These are phyloP conservation scores for Alternaria rosae DNA, from an alignment of 2,329 filamentous ascomycete species.

Conservation along the genomic window DNA sequence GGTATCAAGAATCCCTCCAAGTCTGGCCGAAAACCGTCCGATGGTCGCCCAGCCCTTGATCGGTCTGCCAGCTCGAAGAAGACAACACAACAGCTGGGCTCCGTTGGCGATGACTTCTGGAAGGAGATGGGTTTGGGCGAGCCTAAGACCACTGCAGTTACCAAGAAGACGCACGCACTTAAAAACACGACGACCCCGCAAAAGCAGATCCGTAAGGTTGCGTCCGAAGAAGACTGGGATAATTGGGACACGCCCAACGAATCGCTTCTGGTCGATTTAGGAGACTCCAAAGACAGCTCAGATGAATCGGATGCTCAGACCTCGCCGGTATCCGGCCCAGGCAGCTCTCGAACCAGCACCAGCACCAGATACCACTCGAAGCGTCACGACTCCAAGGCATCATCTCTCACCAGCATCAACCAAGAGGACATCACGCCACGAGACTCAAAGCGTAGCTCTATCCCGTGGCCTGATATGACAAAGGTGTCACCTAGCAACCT, in stretches of 20 bases:
- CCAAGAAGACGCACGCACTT: constrained; percentile 51
- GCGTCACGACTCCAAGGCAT: constrained; percentile 50
- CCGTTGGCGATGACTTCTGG: constrained; percentile 54
- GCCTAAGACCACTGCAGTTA: constrained; percentile 43
- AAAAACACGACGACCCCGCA: constrained; percentile 49
- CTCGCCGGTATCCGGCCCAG: constrained; percentile 51
- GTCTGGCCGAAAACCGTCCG: constrained; percentile 36
- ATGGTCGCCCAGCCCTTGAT: constrained; percentile 40
- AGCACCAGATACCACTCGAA: constrained; percentile 59
- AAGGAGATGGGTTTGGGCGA: constrained; percentile 53
- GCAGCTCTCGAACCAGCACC: constrained; percentile 62
- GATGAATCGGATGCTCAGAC: constrained; percentile 59
- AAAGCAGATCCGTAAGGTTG: constrained; percentile 42
- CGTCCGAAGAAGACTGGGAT: constrained; percentile 63
- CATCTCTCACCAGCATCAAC: constrained; percentile 40
- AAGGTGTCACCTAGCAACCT: constrained; percentile 77
- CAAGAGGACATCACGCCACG: constrained; percentile 26
- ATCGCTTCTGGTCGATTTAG: constrained; percentile 43
- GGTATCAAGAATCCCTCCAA: constrained; percentile 37
- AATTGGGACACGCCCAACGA: constrained; percentile 61
- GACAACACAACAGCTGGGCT: constrained; percentile 35
- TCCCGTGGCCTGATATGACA: constrained; percentile 74
- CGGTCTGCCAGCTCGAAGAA: constrained; percentile 46
- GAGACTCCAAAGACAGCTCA: constrained; percentile 51
- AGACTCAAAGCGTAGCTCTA: constrained; percentile 49